Percentiles rank a stretch among this genome's conserved stretches.
Evolutionary conservation across 2,329 filamentous ascomycete species (phyloP).

Genomic region (Colletotrichum nymphaeae): DNA sequence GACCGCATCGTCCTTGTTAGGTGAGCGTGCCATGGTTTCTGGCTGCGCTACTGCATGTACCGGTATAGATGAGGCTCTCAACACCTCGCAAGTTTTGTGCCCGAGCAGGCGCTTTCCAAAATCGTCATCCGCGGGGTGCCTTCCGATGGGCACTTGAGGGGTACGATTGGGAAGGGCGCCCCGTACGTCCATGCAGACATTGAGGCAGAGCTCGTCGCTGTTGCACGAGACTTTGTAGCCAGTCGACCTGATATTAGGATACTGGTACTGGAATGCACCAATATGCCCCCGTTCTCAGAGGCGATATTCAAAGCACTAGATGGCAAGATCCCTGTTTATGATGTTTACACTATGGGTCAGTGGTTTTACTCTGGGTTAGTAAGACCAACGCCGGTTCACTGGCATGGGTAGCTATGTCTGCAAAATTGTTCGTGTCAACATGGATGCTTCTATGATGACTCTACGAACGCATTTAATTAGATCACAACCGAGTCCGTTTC

Average conservation of each 20-base stretch:
- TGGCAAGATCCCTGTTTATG: not conserved
- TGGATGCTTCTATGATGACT: not conserved
- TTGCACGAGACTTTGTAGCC: not conserved
- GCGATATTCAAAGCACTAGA: not conserved
- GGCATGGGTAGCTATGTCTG: not conserved
- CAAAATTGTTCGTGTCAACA: too few relatives aligned
- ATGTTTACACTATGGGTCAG: not conserved
- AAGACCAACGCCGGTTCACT: not conserved
- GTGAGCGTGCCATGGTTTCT: not conserved
- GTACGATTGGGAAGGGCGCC: not conserved
- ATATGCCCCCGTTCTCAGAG: not conserved
- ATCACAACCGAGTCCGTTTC: too few relatives aligned
- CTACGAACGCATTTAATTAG: too few relatives aligned
- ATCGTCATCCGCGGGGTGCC: not conserved
- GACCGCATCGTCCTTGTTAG: slow-evolving; percentile 36
- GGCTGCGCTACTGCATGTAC: not conserved
- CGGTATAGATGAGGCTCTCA: not conserved
- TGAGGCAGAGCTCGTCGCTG: not conserved
- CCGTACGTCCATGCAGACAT: not conserved
- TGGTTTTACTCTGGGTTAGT: not conserved
- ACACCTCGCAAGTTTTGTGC: not conserved
- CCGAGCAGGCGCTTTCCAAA: not conserved
- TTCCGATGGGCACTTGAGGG: not conserved
- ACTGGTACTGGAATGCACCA: not conserved
- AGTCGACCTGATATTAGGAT: not conserved